Evolutionary conservation across 2,329 filamentous ascomycete genomes (phyloP).

Genomic region (Zymoseptoria passerinii): DNA sequence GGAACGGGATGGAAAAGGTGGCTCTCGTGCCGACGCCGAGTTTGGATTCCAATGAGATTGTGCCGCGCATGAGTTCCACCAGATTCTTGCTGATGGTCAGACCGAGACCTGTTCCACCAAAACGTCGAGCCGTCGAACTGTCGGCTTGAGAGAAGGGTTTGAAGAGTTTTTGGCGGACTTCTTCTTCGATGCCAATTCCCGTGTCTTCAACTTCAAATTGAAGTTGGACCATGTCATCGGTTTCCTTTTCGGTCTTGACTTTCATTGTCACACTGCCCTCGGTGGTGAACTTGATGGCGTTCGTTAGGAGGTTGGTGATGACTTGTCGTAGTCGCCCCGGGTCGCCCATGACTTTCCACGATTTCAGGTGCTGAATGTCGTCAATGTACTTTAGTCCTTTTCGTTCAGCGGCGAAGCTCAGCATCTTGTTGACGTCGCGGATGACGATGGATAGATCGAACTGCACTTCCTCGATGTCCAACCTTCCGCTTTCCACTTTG

Average conservation of each 20-base stretch:
- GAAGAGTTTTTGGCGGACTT: slow-evolving; percentile 64
- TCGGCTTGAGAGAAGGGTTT: slow-evolving; percentile 77
- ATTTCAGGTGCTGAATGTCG: slow-evolving; percentile 53
- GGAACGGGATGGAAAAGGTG: slow-evolving; percentile 69
- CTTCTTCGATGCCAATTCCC: slow-evolving; percentile 73
- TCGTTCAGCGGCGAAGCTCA: slow-evolving; percentile 72
- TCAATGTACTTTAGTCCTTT: slow-evolving; percentile 68
- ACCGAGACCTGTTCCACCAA: slow-evolving; percentile 69
- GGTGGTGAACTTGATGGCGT: slow-evolving; percentile 67
- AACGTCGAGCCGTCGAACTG: slow-evolving; percentile 67
- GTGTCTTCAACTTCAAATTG: slow-evolving; percentile 69
- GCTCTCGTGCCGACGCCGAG: slow-evolving; percentile 63
- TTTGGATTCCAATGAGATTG: slow-evolving; percentile 61
- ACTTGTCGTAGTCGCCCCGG: slow-evolving; percentile 78
- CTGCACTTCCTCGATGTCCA: slow-evolving; percentile 73
- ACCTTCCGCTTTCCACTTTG: slow-evolving; percentile 65
- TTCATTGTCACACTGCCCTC: slow-evolving; percentile 60
- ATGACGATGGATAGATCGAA: slow-evolving; percentile 68
- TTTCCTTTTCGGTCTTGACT: slow-evolving; percentile 56
- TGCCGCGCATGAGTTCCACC: slow-evolving; percentile 68
- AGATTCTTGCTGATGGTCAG: slow-evolving; percentile 76
- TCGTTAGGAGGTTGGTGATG: slow-evolving; percentile 68
- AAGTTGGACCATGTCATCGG: slow-evolving; percentile 56
- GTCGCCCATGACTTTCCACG: slow-evolving; percentile 74
- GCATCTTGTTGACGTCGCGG: slow-evolving; percentile 76